A percentile compares a stretch with the other conserved stretches of the same genome.
Conservation (phyloP, 108 stramenopile genomes). For the Cyclotella baltica region DNA sequence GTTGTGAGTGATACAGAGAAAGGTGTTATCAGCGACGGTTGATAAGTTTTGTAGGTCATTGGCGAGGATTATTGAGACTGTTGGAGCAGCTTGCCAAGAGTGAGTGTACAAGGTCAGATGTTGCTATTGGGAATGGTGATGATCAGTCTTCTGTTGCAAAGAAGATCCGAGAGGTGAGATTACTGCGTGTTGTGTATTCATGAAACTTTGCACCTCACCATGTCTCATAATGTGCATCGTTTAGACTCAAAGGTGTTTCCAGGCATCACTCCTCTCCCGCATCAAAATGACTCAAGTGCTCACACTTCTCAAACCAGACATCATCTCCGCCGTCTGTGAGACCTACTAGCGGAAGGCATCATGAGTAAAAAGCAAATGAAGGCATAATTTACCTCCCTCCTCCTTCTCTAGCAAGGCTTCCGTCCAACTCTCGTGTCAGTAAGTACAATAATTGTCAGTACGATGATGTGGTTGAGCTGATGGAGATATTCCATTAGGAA, state of each 20-base stretch:
- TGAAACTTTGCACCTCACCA: neutral
- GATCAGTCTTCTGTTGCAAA: constrained; percentile 85
- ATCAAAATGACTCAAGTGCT: constrained; percentile 87
- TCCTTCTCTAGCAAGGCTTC: constrained; percentile 81
- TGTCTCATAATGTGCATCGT: neutral
- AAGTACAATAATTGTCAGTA: too few species aligned
- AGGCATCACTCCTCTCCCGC: constrained; percentile 83
- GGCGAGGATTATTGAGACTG: constrained; percentile 84
- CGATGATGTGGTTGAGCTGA: too few species aligned
- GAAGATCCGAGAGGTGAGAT: constrained; percentile 81
- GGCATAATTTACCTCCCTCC: constrained; percentile 85
- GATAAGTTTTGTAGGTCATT: constrained; percentile 79
- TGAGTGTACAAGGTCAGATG: constrained; percentile 62
- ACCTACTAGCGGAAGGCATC: constrained; percentile 86
- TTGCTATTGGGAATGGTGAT: constrained; percentile 77
- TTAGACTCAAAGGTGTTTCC: constrained; percentile 81
- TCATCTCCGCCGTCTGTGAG: constrained; percentile 83
- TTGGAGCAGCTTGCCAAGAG: constrained; percentile 87
- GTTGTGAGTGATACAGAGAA: constrained; percentile 82
- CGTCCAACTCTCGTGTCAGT: constrained; percentile 68
- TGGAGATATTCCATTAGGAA: too few species aligned
- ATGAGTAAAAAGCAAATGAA: constrained; percentile 91
- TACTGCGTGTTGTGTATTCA: neutral
- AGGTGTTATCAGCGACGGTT: constrained; percentile 58
- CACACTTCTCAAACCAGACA: constrained; percentile 79